Conservation (phyloP, 768 basidiomycete genomes). For the Termitomyces sp. region DNA sequence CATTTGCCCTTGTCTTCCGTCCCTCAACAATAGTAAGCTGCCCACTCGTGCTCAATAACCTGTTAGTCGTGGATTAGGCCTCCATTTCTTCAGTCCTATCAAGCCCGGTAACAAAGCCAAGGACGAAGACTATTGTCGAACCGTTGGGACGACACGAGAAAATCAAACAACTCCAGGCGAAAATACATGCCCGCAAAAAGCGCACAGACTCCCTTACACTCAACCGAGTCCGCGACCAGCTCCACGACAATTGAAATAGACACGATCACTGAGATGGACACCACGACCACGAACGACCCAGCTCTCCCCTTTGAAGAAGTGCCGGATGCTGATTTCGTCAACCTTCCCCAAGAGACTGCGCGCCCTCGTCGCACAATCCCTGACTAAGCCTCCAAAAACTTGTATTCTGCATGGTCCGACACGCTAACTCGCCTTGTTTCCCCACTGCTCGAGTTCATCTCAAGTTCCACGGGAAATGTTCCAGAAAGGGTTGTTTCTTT, state of each 20-base stretch:
- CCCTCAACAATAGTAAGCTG: background rate
- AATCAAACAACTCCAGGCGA: background rate
- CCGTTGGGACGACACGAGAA: background rate
- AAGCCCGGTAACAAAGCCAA: conserved; percentile 15
- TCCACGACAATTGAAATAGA: too few species aligned
- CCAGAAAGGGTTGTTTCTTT: too few species aligned
- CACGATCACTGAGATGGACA: background rate
- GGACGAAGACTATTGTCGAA: background rate
- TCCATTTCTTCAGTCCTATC: conserved; percentile 16
- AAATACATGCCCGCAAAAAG: too few species aligned
- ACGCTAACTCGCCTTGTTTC: background rate
- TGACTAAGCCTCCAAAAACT: background rate
- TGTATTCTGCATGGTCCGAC: background rate
- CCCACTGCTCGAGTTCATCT: background rate
- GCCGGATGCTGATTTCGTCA: background rate
- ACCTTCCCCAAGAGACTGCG: background rate
- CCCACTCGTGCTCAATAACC: conserved; percentile 5
- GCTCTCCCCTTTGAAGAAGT: conserved; percentile 8
- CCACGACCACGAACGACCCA: too few species aligned
- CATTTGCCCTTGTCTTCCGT: background rate
- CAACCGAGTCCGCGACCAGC: too few species aligned
- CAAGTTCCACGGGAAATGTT: too few species aligned
- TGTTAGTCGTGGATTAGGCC: conserved; percentile 13
- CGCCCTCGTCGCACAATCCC: background rate
- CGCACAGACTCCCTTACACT: too few species aligned